Evolutionary conservation across 768 basidiomycete genomes (phyloP).

Genomic region (Trametes cingulata): DNA sequence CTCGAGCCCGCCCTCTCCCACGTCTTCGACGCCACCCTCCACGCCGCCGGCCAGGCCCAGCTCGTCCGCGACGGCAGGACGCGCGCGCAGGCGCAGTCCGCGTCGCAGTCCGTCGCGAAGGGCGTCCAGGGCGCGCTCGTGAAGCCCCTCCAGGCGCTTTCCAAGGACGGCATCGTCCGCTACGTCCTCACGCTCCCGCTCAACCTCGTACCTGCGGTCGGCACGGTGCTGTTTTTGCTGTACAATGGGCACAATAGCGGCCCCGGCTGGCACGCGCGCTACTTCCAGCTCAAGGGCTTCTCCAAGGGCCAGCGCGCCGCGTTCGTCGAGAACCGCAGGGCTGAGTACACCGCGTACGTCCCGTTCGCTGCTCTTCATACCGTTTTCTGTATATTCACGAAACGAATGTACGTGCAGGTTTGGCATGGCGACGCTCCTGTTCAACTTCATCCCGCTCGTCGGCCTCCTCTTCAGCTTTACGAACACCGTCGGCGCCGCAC

Average conservation of each 20-base stretch:
- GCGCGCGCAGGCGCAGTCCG: slow-evolving; percentile 34
- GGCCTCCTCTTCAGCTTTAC: slow-evolving; percentile 64
- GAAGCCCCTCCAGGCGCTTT: slow-evolving; percentile 47
- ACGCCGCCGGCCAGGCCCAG: slow-evolving; percentile 40
- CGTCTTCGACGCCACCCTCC: slow-evolving; percentile 50
- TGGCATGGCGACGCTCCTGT: slow-evolving; percentile 56
- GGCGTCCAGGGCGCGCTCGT: slow-evolving; percentile 49
- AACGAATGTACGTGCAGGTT: slow-evolving; percentile 39
- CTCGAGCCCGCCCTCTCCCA: slow-evolving; percentile 43
- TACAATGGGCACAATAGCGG: slow-evolving; percentile 50
- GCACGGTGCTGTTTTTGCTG: slow-evolving; percentile 61
- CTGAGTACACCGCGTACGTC: slow-evolving; percentile 66
- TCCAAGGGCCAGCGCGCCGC: slow-evolving; percentile 43
- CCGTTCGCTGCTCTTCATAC: background rate
- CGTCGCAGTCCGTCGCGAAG: slow-evolving; percentile 34
- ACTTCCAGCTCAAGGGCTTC: slow-evolving; percentile 68
- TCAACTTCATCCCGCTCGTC: slow-evolving; percentile 62
- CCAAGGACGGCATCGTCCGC: slow-evolving; percentile 47
- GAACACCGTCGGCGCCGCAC: slow-evolving; percentile 65
- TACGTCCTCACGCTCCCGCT: slow-evolving; percentile 68
- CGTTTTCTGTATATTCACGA: background rate
- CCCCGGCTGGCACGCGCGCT: slow-evolving; percentile 60
- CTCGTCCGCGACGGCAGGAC: slow-evolving; percentile 38
- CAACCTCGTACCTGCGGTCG: slow-evolving; percentile 66
- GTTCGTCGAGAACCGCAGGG: slow-evolving; percentile 49